Conservation (phyloP, 2,329 filamentous ascomycete genomes). For the Ophiosphaerella herpotricha region DNA sequence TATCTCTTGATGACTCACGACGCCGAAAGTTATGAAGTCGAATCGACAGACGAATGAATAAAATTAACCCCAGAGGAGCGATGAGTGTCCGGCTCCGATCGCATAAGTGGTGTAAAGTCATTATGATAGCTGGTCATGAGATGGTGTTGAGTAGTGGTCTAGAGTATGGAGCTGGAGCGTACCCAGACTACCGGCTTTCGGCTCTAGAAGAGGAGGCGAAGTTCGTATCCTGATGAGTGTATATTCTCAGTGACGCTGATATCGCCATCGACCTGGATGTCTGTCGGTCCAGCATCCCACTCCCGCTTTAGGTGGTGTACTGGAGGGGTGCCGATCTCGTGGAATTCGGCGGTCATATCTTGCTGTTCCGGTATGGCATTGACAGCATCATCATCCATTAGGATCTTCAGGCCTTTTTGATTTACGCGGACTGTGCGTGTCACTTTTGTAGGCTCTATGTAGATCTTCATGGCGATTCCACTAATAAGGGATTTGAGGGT, state of each 20-base stretch:
- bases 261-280: slow-evolving; percentile 56
- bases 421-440: slow-evolving; percentile 73
- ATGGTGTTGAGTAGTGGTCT: slow-evolving; percentile 12
- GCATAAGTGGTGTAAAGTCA: slow-evolving; percentile 40
- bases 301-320: slow-evolving; percentile 55
- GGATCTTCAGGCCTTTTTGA: slow-evolving; percentile 75
- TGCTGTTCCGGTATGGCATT: slow-evolving; percentile 84
- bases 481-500: slow-evolving; percentile 74
- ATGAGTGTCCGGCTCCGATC: slow-evolving; percentile 20
- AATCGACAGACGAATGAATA: slow-evolving; percentile 16
- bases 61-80: slow-evolving; percentile 17
- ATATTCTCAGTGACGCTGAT: slow-evolving; percentile 50
- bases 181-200: slow-evolving; percentile 1
- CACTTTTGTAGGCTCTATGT: slow-evolving; percentile 73
- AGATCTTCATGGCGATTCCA: slow-evolving; percentile 77
- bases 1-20: slow-evolving; percentile 32
- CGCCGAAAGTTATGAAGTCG: slow-evolving; percentile 20
- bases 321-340: slow-evolving; percentile 61
- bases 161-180: slow-evolving; percentile 10
- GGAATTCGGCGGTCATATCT: slow-evolving; percentile 76
- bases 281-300: slow-evolving; percentile 56
- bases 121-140: slow-evolving; percentile 30
- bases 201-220: slow-evolving; percentile 53
- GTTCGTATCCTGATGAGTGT: slow-evolving; percentile 53
- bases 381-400: slow-evolving; percentile 90